Base-by-base conservation (phyloP, 805 yeast species). In the Suhomyces sp. region DNA sequence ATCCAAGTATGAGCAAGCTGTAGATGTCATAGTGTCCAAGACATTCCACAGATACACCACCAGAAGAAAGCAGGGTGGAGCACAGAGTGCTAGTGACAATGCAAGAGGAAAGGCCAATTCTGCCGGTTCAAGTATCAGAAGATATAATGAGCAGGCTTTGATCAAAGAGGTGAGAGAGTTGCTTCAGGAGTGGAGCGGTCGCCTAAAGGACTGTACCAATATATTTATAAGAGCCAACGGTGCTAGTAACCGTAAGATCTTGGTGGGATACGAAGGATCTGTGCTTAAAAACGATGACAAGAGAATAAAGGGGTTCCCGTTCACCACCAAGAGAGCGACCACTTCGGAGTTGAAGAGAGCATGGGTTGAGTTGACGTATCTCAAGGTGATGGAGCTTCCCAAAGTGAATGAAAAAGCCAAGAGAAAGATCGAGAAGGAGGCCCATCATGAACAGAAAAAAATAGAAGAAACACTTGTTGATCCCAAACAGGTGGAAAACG, bases 21-120 rank as follows among this genome's bases (percentile, higher is more conserved):
- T 86, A 17, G 80, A 77, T 48, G 68, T 92, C 7, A 49, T 91
- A 2, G 86, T 76, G 15, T 90, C 90, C 54, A 93, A 91, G 63
- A 88, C 97, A 0, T 90, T 89, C 68, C 99, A 93, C 67, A 78
- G 98, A 59, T 94, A 94, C 64, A 94, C 99, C 2, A 91, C 97
- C 1, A 84, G 99, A 74, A 81, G 97, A 58, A 94, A 94, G 65
- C 99, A 94, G 69, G 99, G 99, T 76, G 99, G 99, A 1, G 82
- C 97, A 0, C 99, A 94, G 67, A 83, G 92, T 58, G 92, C 97
- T 1, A 87, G 83, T 69, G 99, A 94, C 69, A 90, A 87, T 63
- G 88, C 96, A 0, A 83, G 87, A 59, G 98, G 99, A 4, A 93
- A 92, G 66, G 98, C 98, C 6, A 90, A 90, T 57, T 90, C 97